These are phyloP conservation scores for Cornus controversa DNA, from an alignment of 148 eudicot genomes.

Conservation along the genomic window DNA sequence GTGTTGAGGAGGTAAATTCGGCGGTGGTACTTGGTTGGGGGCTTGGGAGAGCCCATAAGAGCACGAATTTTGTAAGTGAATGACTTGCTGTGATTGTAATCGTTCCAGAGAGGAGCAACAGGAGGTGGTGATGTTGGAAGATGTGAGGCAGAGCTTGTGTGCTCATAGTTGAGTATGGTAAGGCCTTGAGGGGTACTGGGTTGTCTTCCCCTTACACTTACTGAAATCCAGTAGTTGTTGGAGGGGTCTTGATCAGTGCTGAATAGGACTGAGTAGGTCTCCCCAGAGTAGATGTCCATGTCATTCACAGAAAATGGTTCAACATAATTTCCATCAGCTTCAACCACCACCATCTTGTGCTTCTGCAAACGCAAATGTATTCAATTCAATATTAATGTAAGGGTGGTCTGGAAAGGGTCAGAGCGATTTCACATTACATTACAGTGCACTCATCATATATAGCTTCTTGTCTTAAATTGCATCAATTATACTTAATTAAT, in stretches of 20 bases:
- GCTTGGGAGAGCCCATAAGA: slow-evolving; percentile 44
- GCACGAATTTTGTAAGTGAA: slow-evolving; percentile 51
- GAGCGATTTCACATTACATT: too few relatives aligned
- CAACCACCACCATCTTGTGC: slow-evolving; percentile 75
- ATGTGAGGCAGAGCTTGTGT: slow-evolving; percentile 23
- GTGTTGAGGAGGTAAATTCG: slow-evolving; percentile 66
- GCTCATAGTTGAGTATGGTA: slow-evolving; percentile 54
- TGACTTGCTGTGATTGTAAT: slow-evolving; percentile 51
- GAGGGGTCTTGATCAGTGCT: slow-evolving; percentile 57
- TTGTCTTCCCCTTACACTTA: slow-evolving; percentile 59
- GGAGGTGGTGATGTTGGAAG: slow-evolving; percentile 62
- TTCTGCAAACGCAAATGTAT: slow-evolving; percentile 51
- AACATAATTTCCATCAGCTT: slow-evolving; percentile 86
- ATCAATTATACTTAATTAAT: too few relatives aligned
- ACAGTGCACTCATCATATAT: too few relatives aligned
- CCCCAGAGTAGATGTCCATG: slow-evolving; percentile 88
- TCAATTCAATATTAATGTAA: too few relatives aligned
- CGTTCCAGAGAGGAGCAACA: slow-evolving; percentile 55
- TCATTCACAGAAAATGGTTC: slow-evolving; percentile 55
- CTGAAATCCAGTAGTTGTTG: slow-evolving; percentile 71
- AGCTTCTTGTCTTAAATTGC: too few relatives aligned
- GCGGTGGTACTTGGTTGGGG: slow-evolving; percentile 39
- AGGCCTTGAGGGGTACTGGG: slow-evolving; percentile 75
- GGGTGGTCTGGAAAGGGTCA: too few relatives aligned
- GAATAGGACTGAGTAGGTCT: slow-evolving; percentile 78